Base-by-base conservation (phyloP, 805 yeast species). In the Metschnikowia reukaufii region DNA sequence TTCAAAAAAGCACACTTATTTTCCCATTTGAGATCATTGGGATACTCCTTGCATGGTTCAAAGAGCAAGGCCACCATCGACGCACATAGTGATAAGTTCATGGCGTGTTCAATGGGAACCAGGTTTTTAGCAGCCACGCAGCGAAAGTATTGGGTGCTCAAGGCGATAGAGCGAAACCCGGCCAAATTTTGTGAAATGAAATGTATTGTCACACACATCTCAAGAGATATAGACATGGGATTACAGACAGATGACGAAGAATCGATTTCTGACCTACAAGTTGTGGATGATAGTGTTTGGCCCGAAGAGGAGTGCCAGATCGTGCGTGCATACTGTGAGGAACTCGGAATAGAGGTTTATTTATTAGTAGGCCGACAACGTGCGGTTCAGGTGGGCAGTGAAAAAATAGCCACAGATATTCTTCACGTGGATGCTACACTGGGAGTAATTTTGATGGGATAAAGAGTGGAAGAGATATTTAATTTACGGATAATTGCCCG, bases 301-400 rank as follows among this genome's bases (percentile, higher is more conserved):
- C 35, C 39, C 6, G 70, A 71, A 10, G 59, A 65, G 8, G 59
- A 55, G 13, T 35, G 50, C 4, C 64, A 61, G 1, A 18, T 48
- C 37, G 68, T 68, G n/a, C 62, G 62, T 33, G 84, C 72, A 0
- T 78, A 67, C 56, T 80, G 85, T 50, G 52, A 61, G 42, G 80
- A 78, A 25, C 59, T 76, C 27, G 76, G 70, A 18, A 54, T 76
- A 10, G 78, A 72, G 44, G 77, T 79, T 17, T 77, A 76, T n/a
- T 59, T 79, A 10, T 33, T 52, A 47, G 45, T 53, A 54, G 36
- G 60, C 52, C 15, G 37, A 9, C 48, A 52, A 12, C 35, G 46
- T 7, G 57, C 58, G 15, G 60, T 63, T 4, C 49, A 60, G 13
- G 58, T 71, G 16, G 86, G 86, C 3, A 77, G 76, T 47, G 62